Conservation (phyloP, 176 grass and related monocot species). For the Musa schizocarpa region DNA sequence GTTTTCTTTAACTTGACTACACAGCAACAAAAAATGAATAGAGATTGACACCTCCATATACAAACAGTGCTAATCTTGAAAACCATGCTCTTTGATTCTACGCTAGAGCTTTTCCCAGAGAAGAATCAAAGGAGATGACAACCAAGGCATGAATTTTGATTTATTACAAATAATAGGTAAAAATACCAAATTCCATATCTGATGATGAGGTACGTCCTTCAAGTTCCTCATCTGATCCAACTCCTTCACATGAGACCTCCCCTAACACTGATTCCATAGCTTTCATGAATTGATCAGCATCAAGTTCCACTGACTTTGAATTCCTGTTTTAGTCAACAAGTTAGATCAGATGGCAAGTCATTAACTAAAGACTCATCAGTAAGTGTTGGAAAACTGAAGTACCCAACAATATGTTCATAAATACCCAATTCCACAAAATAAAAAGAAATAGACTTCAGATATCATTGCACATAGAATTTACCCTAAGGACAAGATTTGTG, state of each 20-base stretch:
- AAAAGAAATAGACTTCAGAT: too few species aligned
- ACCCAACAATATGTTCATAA: neutral
- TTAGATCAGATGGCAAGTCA: neutral
- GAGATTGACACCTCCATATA: neutral
- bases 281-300: slow-evolving; percentile 87
- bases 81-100: neutral
- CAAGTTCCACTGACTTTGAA: slow-evolving; percentile 62
- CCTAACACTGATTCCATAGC: slow-evolving; percentile 67
- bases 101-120: neutral
- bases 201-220: slow-evolving; percentile 57
- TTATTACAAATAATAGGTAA: slow-evolving; percentile 1
- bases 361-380: neutral
- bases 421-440: neutral
- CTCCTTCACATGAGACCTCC: slow-evolving; percentile 27
- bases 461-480: too few species aligned
- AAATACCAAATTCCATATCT: slow-evolving; percentile 74
- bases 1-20: too few species aligned
- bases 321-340: slow-evolving; percentile 36
- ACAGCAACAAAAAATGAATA: neutral
- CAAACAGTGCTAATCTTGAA: neutral
- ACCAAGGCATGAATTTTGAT: neutral
- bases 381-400: neutral
- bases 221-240: slow-evolving; percentile 23
- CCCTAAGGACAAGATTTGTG: too few species aligned
- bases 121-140: neutral